Percentiles rank a stretch among this genome's conserved stretches.
Evolutionary conservation across 257 asterid genomes (phyloP).

Genomic region (Rauvolfia tetraphylla): DNA sequence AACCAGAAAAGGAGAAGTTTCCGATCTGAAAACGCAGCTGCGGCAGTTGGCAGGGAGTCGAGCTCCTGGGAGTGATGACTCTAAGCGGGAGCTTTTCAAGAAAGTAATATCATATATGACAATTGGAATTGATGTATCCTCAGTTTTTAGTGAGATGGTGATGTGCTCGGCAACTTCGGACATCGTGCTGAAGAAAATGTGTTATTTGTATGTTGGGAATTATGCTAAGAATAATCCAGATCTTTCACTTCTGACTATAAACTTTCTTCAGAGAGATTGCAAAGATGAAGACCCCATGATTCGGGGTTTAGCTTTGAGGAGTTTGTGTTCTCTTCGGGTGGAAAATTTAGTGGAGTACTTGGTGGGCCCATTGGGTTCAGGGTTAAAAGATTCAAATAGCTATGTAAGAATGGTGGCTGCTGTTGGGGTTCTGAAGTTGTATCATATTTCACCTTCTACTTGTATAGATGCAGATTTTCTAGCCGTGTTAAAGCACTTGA

Average conservation of each 20-base stretch:
- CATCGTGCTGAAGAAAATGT: slow-evolving; percentile 96
- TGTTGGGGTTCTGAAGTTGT: slow-evolving; percentile 84
- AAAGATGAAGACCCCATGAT: slow-evolving; percentile 99
- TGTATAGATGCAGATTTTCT: slow-evolving; percentile 97
- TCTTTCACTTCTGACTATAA: slow-evolving; percentile 89
- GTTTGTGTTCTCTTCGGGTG: slow-evolving; percentile 95
- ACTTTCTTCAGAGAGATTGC: slow-evolving; percentile 96
- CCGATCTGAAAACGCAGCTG: slow-evolving; percentile 91
- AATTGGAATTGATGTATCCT: slow-evolving; percentile 88
- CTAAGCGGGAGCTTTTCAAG: slow-evolving; percentile 89
- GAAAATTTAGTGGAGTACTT: slow-evolving; percentile 94
- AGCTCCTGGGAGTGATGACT: slow-evolving; percentile 92
- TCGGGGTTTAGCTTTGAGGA: slow-evolving; percentile 96
- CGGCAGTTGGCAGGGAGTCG: slow-evolving; percentile 94
- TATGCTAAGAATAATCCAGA: slow-evolving; percentile 96
- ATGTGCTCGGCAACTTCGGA: slow-evolving; percentile 99
- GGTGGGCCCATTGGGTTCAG: slow-evolving; percentile 87
- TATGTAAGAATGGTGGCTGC: slow-evolving; percentile 90
- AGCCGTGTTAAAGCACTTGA: slow-evolving; percentile 69
- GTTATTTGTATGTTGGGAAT: slow-evolving; percentile 91
- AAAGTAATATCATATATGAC: slow-evolving; percentile 98
- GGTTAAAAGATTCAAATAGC: slow-evolving; percentile 86
- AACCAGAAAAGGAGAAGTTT: slow-evolving; percentile 90
- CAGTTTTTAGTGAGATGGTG: slow-evolving; percentile 97
- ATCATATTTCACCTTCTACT: slow-evolving; percentile 78